Conservation (phyloP, 2,329 filamentous ascomycete genomes). For the Xylariaceae sp. region DNA sequence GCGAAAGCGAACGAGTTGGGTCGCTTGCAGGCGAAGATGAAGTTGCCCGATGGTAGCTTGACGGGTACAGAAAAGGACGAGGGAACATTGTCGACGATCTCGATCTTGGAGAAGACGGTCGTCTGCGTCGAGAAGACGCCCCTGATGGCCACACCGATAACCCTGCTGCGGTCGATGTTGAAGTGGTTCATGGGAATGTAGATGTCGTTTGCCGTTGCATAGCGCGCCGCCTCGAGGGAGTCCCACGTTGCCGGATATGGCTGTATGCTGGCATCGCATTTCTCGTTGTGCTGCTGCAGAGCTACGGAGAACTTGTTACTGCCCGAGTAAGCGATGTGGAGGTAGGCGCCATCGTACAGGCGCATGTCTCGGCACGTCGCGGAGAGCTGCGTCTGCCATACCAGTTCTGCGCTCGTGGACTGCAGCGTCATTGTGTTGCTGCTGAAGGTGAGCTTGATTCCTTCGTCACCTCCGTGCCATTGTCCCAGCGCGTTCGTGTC, state of each 20-base stretch:
- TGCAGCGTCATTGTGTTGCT: conserved; percentile 49
- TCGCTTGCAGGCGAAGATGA: conserved; percentile 59
- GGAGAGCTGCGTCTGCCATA: conserved; percentile 55
- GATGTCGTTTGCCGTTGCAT: conserved; percentile 49
- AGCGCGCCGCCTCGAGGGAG: conserved; percentile 58
- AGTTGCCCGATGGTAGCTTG: conserved; percentile 56
- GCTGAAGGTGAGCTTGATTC: conserved; percentile 45
- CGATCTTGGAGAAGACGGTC: conserved; percentile 50
- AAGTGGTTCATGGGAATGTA: conserved; percentile 66
- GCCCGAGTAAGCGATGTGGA: conserved; percentile 61
- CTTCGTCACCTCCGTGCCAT: conserved; percentile 63
- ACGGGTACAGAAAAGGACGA: conserved; percentile 46
- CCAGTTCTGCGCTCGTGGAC: conserved; percentile 55
- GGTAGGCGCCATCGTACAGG: conserved; percentile 50
- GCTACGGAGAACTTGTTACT: conserved; percentile 59
- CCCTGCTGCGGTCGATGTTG: conserved; percentile 51
- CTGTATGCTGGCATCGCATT: conserved; percentile 49
- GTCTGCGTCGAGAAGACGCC: conserved; percentile 55
- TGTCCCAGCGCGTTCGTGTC: conserved; percentile 55
- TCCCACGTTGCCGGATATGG: conserved; percentile 65
- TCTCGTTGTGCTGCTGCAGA: conserved; percentile 60
- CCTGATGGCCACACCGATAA: conserved; percentile 56
- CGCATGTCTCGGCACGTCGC: conserved; percentile 52
- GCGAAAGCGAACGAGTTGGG: conserved; percentile 68
- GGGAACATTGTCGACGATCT: conserved; percentile 55